phyloP scores from a whole-genome alignment of 2,329 filamentous ascomycete genomes.

The Volutella citrinella region DNA sequence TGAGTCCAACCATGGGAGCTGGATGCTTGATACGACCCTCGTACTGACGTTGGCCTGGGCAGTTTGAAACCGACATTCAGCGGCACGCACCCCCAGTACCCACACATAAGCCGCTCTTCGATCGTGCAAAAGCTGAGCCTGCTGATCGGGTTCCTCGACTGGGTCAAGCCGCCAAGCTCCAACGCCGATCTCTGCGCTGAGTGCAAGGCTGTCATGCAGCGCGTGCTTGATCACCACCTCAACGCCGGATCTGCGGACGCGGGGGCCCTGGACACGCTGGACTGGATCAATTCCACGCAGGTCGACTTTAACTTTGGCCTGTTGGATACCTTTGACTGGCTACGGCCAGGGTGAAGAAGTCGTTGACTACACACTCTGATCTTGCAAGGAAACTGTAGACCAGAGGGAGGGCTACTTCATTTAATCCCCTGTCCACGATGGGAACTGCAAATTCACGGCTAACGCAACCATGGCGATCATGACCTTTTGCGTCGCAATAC shows the following conservation, averaged over 20 bases:
- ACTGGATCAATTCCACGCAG: conserved; percentile 33
- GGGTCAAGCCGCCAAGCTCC: conserved; percentile 45
- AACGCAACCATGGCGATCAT: no score
- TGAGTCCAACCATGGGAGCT: no score
- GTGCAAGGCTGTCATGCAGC: conserved; percentile 47
- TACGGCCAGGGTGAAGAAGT: conserved; percentile 23
- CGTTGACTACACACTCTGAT: no score
- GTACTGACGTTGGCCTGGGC: no score
- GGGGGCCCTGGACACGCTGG: conserved; percentile 23
- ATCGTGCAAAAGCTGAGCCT: conserved; percentile 52
- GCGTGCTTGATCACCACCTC: conserved; percentile 47
- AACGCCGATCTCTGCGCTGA: conserved; percentile 47
- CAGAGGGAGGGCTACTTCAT: no score
- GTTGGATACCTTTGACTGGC: conserved; percentile 48
- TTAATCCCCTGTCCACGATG: no score
- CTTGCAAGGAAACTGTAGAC: no score
- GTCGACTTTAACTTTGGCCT: conserved; percentile 45
- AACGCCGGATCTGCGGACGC: conserved; percentile 32
- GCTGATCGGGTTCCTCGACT: conserved; percentile 49
- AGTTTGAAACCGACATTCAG: conserved; percentile 40
- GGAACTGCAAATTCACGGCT: no score
- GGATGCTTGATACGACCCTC: no score
- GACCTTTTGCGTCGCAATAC: no score
- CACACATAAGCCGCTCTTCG: conserved; percentile 41
- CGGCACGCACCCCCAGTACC: conserved; percentile 29